A percentile compares a stretch with the other conserved stretches of the same genome.
Conservation (phyloP, 495 filamentous ascomycete species). For the Aspergillus ostianus region DNA sequence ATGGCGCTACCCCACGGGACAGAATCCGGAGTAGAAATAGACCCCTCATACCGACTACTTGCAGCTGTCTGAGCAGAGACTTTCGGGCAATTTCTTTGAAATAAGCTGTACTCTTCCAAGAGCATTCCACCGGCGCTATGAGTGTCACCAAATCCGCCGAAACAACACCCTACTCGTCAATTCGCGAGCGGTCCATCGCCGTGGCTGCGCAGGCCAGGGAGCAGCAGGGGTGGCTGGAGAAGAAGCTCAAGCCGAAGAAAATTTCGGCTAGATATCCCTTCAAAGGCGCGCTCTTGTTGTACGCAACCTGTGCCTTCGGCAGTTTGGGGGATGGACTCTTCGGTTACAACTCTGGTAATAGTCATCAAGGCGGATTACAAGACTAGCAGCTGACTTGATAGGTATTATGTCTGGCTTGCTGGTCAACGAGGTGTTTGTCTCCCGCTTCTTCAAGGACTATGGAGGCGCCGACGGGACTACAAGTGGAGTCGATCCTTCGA, state of each 20-base stretch:
- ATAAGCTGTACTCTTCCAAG: too few relatives aligned
- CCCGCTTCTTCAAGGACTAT: slow-evolving; percentile 30
- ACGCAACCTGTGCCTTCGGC: slow-evolving; percentile 30
- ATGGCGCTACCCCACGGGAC: neutral
- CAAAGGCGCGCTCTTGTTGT: slow-evolving; percentile 24
- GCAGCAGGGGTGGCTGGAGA: slow-evolving; percentile 28
- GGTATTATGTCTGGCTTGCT: slow-evolving; percentile 33
- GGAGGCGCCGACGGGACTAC: slow-evolving; percentile 27
- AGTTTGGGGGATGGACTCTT: slow-evolving; percentile 32
- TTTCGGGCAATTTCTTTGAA: slow-evolving; percentile 2
- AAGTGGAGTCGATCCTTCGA: slow-evolving; percentile 24
- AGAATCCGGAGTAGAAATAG: neutral
- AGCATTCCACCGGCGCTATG: too few relatives aligned
- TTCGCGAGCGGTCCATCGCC: too few relatives aligned
- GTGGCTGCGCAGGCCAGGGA: slow-evolving; percentile 16
- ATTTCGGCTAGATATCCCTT: slow-evolving; percentile 28
- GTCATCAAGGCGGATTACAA: too few relatives aligned
- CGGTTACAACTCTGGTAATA: slow-evolving; percentile 29
- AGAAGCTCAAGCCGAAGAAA: slow-evolving; percentile 27
- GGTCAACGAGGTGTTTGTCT: slow-evolving; percentile 29
- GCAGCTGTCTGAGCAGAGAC: too few relatives aligned
- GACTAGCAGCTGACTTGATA: too few relatives aligned
- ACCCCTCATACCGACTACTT: too few relatives aligned
- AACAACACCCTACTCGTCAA: too few relatives aligned
- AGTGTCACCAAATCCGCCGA: too few relatives aligned